Evolutionary conservation across 352 stramenopile species (phyloP), one percentile per base, ranked within the genome.

Genomic region (Globisporangium recalcitrans): DNA sequence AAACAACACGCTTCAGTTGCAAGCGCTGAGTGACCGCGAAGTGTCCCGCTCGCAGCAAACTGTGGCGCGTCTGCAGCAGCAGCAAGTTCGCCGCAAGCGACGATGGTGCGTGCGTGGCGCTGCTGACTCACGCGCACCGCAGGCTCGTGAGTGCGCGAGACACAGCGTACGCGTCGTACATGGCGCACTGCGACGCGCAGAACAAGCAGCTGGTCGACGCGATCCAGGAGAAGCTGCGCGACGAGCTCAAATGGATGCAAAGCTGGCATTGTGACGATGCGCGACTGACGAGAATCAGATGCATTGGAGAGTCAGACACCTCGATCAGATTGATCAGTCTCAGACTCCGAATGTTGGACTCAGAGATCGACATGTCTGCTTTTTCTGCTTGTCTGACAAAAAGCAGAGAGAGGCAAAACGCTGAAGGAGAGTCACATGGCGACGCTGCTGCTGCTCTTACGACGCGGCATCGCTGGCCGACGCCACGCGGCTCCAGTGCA

Each of bases 121-220:
- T 90, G 46, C 70, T 91, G 47, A 90, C 78, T 1, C 73, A 83
- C 9, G 77, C 80, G 10, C 82, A 91, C 46, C 77, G 82, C 16
- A 73, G 68, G 16, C 68, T 88, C 4, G 61, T 91, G n/a, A 42
- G 67, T 48, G 62, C 56, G 16, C 76, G 82, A 52, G 74, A 91
- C 26, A 48, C 63, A 24, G 65, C 61, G n/a, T 78, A 88, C 51
- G 55, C 67, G 22, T 48, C 68, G 29, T 90, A 75, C 56, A 54
- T 59, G 0, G 22, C n/a, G 0, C 78, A 80, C 29, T 77, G 71
- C 38, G 27, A 34, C 2, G 42, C 56, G 0, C 56, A 68, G 60
- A 65, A 49, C 59, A 32, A 63, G 1, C 53, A 61, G 26, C 53
- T 76, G 8, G 54, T 76, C 2, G 55, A 34, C 5, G 24, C 49